Evolutionary conservation across 2,329 filamentous ascomycete species (phyloP).

Genomic region (Neofusicoccum sp.): DNA sequence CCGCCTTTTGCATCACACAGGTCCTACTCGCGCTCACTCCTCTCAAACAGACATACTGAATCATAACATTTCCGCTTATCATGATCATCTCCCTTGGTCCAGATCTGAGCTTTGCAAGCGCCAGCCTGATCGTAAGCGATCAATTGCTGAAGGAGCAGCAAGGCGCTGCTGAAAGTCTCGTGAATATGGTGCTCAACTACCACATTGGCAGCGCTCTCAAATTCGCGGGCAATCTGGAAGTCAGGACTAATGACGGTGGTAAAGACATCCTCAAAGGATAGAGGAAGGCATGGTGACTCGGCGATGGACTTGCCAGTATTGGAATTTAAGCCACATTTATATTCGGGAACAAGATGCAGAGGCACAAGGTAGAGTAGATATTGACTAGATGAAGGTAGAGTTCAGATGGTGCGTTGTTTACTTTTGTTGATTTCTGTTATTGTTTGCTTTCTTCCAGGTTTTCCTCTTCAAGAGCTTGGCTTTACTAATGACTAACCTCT

Average conservation of each 20-base stretch:
- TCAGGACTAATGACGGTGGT: background rate
- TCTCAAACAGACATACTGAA: too few relatives aligned
- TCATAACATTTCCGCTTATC: background rate
- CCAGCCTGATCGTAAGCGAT: conserved; percentile 30
- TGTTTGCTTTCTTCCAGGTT: too few relatives aligned
- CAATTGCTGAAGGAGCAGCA: conserved; percentile 28
- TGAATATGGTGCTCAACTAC: conserved; percentile 29
- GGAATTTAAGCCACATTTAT: background rate
- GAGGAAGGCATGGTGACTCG: background rate
- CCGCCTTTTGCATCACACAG: too few relatives aligned
- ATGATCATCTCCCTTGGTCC: conserved; percentile 22
- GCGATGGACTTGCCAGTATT: background rate
- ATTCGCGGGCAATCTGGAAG: conserved; percentile 63
- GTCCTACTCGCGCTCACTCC: too few relatives aligned
- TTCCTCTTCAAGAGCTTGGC: too few relatives aligned
- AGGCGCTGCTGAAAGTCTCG: conserved; percentile 27
- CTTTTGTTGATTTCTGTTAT: too few relatives aligned
- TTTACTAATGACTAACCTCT: too few relatives aligned
- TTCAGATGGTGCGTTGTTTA: too few relatives aligned
- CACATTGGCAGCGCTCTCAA: conserved; percentile 38
- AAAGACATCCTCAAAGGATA: background rate
- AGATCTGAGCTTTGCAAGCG: conserved; percentile 28
- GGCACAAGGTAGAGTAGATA: too few relatives aligned
- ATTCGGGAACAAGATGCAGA: background rate
- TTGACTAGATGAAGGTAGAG: too few relatives aligned